Percentiles rank a stretch among this genome's conserved stretches.
Evolutionary conservation across 164 flowering plant genomes (phyloP).

Genomic region (Umbellularia californica): DNA sequence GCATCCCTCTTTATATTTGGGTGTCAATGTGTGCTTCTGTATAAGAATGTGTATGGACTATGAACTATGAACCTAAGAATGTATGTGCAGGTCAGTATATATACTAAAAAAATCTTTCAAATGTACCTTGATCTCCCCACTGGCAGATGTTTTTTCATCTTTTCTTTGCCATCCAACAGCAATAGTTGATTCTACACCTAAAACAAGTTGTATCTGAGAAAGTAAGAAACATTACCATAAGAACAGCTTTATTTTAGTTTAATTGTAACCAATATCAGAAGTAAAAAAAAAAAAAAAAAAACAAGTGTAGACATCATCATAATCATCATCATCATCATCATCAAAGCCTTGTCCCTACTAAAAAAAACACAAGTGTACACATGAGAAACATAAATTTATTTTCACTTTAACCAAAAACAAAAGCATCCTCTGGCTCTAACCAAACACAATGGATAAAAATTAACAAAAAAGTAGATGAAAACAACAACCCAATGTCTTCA

Average conservation of each 20-base stretch:
- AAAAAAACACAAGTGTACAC: neutral
- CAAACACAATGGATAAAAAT: neutral
- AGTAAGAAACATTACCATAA: neutral
- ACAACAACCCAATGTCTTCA: neutral
- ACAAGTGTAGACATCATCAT: too few species aligned
- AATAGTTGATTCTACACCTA: constrained; percentile 75
- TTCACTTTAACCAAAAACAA: neutral
- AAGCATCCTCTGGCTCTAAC: neutral
- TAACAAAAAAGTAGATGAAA: neutral
- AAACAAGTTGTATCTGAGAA: constrained; percentile 71
- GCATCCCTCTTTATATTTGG: too few species aligned
- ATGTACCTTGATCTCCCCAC: constrained; percentile 85
- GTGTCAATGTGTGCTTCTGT: too few species aligned
- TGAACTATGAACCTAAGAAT: too few species aligned
- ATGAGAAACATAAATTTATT: neutral
- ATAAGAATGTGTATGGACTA: too few species aligned
- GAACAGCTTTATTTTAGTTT: neutral
- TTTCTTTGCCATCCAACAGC: constrained; percentile 87
- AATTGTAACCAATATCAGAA: too few species aligned
- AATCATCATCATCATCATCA: too few species aligned
- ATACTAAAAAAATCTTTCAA: neutral
- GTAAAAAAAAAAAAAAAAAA: too few species aligned
- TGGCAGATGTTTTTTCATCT: constrained; percentile 63
- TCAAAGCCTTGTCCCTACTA: neutral
- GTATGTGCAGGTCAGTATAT: too few species aligned